Conservation (phyloP, 495 filamentous ascomycete genomes). For the Xylaria acuta region DNA sequence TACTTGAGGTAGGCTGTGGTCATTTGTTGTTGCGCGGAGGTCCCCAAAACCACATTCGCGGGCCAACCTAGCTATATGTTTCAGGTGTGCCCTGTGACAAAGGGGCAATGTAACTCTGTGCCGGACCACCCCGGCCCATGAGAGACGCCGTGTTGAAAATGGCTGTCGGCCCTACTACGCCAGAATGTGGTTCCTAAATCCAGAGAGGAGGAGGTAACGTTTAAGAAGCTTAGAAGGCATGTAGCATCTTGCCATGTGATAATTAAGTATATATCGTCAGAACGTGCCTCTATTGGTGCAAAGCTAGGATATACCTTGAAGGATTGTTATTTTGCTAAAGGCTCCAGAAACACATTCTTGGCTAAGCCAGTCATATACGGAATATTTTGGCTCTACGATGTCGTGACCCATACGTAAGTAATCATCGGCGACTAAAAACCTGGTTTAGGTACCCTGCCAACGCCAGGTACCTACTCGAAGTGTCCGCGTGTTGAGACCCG, state of each 20-base stretch:
- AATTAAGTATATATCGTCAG: neutral
- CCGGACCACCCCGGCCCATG: neutral
- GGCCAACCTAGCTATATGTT: neutral
- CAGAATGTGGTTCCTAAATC: neutral
- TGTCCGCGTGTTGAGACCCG: constrained; percentile 5
- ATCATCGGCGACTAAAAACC: constrained; percentile 14
- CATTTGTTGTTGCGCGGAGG: neutral
- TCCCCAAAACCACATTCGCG: neutral
- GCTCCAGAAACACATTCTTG: neutral
- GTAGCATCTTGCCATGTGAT: constrained; percentile 7
- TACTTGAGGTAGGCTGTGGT: neutral
- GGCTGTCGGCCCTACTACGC: neutral
- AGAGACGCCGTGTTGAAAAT: neutral
- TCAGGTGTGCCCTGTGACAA: constrained; percentile 5
- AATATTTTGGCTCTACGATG: neutral
- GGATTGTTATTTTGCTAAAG: neutral
- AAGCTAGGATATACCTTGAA: constrained; percentile 10
- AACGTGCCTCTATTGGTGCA: neutral
- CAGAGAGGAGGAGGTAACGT: constrained; percentile 5
- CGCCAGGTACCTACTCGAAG: constrained; percentile 1
- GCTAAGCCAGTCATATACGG: constrained; percentile 1
- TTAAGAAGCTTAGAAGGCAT: neutral
- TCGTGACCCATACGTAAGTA: neutral
- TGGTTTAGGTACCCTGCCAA: neutral
- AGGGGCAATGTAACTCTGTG: constrained; percentile 7